Percentiles rank a stretch among this genome's conserved stretches.
These are phyloP conservation scores for Xylaria polymorpha DNA, from an alignment of 2,329 filamentous ascomycete species.

Conservation along the genomic window DNA sequence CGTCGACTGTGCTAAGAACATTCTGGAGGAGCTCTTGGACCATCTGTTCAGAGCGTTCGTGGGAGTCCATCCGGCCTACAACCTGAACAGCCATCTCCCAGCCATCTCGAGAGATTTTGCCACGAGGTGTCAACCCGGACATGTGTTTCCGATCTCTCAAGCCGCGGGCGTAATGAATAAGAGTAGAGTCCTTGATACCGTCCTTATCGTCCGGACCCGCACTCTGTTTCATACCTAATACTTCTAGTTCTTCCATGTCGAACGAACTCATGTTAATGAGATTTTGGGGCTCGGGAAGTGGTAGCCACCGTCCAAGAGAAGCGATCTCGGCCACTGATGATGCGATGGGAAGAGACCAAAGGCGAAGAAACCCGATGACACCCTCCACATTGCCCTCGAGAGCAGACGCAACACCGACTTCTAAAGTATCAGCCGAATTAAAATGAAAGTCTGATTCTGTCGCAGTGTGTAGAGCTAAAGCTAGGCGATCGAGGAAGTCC, in stretches of 20 bases:
- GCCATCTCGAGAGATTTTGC: conserved; percentile 68
- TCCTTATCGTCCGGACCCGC: conserved; percentile 68
- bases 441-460: conserved; percentile 78
- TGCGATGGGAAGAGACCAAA: conserved; percentile 84
- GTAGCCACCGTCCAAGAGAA: conserved; percentile 85
- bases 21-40: conserved; percentile 78
- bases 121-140: conserved; percentile 49
- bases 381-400: conserved; percentile 86
- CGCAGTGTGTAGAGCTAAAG: conserved; percentile 75
- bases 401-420: conserved; percentile 83
- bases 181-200: conserved; percentile 81
- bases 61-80: conserved; percentile 82
- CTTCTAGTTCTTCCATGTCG: conserved; percentile 85
- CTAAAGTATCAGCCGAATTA: conserved; percentile 78
- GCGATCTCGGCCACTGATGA: conserved; percentile 85
- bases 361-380: conserved; percentile 77
- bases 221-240: conserved; percentile 74
- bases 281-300: conserved; percentile 64
- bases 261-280: conserved; percentile 72
- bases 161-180: conserved; percentile 79
- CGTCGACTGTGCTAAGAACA: conserved; percentile 69
- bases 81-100: conserved; percentile 92
- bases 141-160: conserved; percentile 68
- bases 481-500: conserved; percentile 79
- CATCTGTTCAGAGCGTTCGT: conserved; percentile 75